Percentiles rank a stretch among this genome's conserved stretches.
These are phyloP conservation scores for Poteriospumella lacustris DNA, from an alignment of 108 stramenopile genomes.

Conservation along the genomic window DNA sequence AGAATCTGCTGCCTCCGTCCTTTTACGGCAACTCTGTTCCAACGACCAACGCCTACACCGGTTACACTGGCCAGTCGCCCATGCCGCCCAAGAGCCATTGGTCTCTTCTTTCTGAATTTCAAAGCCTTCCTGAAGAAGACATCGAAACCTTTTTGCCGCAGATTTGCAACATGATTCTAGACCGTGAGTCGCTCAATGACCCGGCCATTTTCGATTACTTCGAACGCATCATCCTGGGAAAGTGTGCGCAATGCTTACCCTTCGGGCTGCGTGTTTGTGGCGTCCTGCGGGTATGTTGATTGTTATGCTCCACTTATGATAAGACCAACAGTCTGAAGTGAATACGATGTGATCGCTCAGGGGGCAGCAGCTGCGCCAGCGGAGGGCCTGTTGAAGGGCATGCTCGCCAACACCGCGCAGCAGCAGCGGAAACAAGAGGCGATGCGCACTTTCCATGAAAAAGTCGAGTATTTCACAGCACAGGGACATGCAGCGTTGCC, in stretches of 20 bases:
- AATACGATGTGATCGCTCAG: not conserved
- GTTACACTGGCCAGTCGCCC: not conserved
- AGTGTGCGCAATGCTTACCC: not conserved
- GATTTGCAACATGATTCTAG: not conserved
- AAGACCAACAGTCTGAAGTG: not conserved
- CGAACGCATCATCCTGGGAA: not conserved
- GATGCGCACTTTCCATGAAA: not conserved
- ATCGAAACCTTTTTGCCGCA: not conserved
- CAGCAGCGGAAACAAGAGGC: not conserved
- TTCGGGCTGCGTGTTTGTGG: conserved; percentile 1
- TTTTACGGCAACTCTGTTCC: not conserved
- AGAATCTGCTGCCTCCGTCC: not conserved
- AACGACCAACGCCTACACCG: not conserved
- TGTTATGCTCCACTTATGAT: not conserved
- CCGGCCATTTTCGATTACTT: not conserved
- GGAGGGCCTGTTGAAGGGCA: not conserved
- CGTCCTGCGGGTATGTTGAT: not conserved
- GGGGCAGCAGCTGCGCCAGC: not conserved
- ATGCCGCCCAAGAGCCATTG: conserved; percentile 3
- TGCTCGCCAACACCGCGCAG: not conserved
- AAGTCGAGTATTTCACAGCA: not conserved
- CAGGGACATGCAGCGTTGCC: not conserved
- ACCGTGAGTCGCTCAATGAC: not conserved
- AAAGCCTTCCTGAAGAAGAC: not conserved
- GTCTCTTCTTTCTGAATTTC: not conserved